A percentile compares a stretch with the other conserved stretches of the same genome.
phyloP scores from a whole-genome alignment of 306 rosid genomes.

The Dryas alaskensis region DNA sequence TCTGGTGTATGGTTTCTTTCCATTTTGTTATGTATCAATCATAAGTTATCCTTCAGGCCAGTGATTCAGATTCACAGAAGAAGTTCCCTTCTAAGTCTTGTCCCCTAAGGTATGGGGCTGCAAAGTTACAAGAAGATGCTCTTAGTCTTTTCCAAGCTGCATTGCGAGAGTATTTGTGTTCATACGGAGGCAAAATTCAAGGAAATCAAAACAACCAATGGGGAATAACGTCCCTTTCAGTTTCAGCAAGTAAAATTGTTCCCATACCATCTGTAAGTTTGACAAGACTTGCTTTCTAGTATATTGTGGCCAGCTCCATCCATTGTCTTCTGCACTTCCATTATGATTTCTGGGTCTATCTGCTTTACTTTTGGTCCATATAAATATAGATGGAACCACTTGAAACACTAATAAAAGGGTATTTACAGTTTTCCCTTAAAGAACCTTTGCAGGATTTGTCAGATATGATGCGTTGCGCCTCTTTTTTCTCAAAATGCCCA shows the following conservation, averaged over 20 bases:
- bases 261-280: slow-evolving; percentile 81
- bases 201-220: slow-evolving; percentile 55
- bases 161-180: slow-evolving; percentile 67
- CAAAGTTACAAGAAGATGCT: slow-evolving; percentile 93
- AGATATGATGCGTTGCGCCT: not conserved
- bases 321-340: not conserved
- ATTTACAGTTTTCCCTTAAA: not conserved
- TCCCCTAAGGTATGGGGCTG: slow-evolving; percentile 79
- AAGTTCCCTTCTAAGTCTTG: slow-evolving; percentile 94
- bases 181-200: slow-evolving; percentile 37
- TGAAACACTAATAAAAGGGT: not conserved
- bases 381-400: not conserved
- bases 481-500: not conserved
- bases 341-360: not conserved
- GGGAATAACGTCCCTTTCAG: slow-evolving; percentile 79
- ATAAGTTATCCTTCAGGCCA: slow-evolving; percentile 45
- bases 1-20: slow-evolving; percentile 14
- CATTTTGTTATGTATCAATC: slow-evolving; percentile 24
- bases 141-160: slow-evolving; percentile 76
- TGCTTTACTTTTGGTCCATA: not conserved
- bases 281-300: slow-evolving; percentile 11
- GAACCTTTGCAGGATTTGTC: not conserved
- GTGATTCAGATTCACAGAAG: slow-evolving; percentile 65
- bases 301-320: not conserved
- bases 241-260: slow-evolving; percentile 85